Percentiles rank a stretch among this genome's conserved stretches.
These are phyloP conservation scores for Diplodia scrobiculata DNA, from an alignment of 2,329 filamentous ascomycete species.

Conservation along the genomic window DNA sequence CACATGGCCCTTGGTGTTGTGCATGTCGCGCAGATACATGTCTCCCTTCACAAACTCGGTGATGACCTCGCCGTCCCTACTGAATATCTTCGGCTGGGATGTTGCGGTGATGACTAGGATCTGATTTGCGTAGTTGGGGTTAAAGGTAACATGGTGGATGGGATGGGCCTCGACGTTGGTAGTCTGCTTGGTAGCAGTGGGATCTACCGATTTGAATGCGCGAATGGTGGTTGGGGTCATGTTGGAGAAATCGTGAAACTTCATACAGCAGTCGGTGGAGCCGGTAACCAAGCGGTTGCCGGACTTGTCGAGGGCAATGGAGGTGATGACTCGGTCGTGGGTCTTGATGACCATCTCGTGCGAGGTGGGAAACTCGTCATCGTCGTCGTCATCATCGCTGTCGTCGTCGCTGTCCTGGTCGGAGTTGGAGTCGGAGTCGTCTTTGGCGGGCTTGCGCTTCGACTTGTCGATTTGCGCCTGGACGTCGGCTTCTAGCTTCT, in stretches of 20 bases:
- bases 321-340: slow-evolving; percentile 84
- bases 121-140: slow-evolving; percentile 73
- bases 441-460: slow-evolving; percentile 56
- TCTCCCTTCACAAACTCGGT: slow-evolving; percentile 95
- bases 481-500: slow-evolving; percentile 70
- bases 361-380: slow-evolving; percentile 87
- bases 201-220: slow-evolving; percentile 90
- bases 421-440: slow-evolving; percentile 36
- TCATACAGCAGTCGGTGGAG: slow-evolving; percentile 86
- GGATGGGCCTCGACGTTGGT: slow-evolving; percentile 80
- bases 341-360: slow-evolving; percentile 93
- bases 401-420: slow-evolving; percentile 48
- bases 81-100: slow-evolving; percentile 85
- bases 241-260: slow-evolving; percentile 90
- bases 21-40: slow-evolving; percentile 96
- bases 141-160: slow-evolving; percentile 84
- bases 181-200: slow-evolving; percentile 72
- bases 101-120: slow-evolving; percentile 87
- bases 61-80: slow-evolving; percentile 80
- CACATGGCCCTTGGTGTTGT: slow-evolving; percentile 95
- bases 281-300: slow-evolving; percentile 86
- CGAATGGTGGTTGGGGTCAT: slow-evolving; percentile 94
- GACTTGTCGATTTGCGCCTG: slow-evolving; percentile 79
- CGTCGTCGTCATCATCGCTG: slow-evolving; percentile 62
- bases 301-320: slow-evolving; percentile 78